A percentile compares a stretch with the other conserved stretches of the same genome.
Conservation (phyloP, 441 rosid species). For the Omphalea diandra region DNA sequence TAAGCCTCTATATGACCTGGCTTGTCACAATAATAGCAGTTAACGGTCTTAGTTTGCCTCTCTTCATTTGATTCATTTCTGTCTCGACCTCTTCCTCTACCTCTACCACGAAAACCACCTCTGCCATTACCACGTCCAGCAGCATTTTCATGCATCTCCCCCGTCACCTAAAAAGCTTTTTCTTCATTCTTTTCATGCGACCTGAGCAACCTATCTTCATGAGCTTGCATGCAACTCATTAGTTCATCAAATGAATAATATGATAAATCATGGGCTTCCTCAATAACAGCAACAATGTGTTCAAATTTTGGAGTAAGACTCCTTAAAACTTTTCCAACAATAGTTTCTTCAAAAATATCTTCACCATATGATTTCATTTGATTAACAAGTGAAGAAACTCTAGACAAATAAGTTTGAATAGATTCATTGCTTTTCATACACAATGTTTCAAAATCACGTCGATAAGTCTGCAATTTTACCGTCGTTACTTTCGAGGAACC, state of each 20-base stretch:
- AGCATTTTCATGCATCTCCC: neutral
- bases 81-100: neutral
- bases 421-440: neutral
- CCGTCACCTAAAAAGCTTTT: slow-evolving; percentile 2
- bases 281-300: neutral
- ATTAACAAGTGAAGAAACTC: neutral
- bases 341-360: neutral
- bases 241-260: slow-evolving; percentile 3
- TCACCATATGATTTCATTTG: slow-evolving; percentile 3
- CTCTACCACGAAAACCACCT: neutral
- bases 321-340: slow-evolving; percentile 9
- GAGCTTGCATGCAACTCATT: neutral
- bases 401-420: neutral
- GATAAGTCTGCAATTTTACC: slow-evolving; percentile 3
- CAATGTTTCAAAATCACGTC: neutral
- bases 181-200: neutral
- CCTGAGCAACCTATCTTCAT: neutral
- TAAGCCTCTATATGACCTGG: neutral
- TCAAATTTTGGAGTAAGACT: neutral
- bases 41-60: neutral
- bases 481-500: neutral
- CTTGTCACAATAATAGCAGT: neutral
- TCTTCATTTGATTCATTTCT: neutral
- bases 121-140: neutral
- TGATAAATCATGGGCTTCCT: slow-evolving; percentile 11